Percentiles rank a stretch among this genome's conserved stretches.
phyloP scores from a whole-genome alignment of 2,329 filamentous ascomycete genomes.

The Raffaelea arxii region DNA sequence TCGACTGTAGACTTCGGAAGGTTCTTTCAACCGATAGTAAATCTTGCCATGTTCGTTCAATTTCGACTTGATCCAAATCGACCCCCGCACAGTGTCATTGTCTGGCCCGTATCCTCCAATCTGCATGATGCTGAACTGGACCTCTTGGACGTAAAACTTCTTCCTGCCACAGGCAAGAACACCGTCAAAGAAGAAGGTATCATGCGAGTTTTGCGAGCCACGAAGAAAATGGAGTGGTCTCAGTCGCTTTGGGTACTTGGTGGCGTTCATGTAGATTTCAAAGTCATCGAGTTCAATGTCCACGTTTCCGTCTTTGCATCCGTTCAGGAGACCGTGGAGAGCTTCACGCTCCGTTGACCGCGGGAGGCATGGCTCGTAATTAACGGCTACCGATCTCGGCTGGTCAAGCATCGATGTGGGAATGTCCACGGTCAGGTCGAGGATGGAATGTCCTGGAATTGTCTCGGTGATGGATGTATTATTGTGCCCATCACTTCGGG shows the following conservation, averaged over 20 bases:
- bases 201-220: slow-evolving; percentile 21
- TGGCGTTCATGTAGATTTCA: slow-evolving; percentile 39
- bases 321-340: no score
- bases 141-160: slow-evolving; percentile 40
- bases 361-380: no score
- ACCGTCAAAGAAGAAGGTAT: slow-evolving; percentile 49
- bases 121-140: slow-evolving; percentile 49
- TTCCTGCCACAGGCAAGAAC: slow-evolving; percentile 33
- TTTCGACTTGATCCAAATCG: slow-evolving; percentile 56
- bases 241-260: slow-evolving; percentile 36
- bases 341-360: no score
- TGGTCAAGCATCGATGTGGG: no score
- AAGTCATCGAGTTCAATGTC: slow-evolving; percentile 39
- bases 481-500: no score
- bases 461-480: no score
- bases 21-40: slow-evolving; percentile 54
- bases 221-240: slow-evolving; percentile 43
- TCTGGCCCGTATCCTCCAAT: slow-evolving; percentile 56
- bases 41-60: slow-evolving; percentile 31
- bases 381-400: no score
- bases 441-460: no score
- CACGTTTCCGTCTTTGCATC: not conserved
- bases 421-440: no score
- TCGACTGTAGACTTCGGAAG: slow-evolving; percentile 49
- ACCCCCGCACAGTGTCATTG: slow-evolving; percentile 34